Conservation (phyloP, 768 basidiomycete genomes). For the Lactifluus subvellereus region DNA sequence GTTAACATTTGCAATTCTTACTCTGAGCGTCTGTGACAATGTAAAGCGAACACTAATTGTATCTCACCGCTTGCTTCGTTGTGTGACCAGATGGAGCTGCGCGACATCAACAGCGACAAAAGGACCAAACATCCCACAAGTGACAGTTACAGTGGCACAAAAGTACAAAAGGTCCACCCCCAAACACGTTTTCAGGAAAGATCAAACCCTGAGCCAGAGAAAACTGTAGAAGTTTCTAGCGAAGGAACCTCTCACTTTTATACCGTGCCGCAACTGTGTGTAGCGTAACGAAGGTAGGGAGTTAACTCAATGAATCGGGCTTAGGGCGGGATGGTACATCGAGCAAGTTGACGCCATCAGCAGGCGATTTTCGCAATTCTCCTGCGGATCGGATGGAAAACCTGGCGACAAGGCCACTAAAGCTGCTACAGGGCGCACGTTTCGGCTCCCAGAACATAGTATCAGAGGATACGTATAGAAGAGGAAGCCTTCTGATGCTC, state of each 20-base stretch:
- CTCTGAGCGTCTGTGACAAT: too few relatives aligned
- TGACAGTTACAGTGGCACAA: background rate
- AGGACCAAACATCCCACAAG: too few relatives aligned
- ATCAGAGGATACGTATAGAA: slow-evolving; percentile 49
- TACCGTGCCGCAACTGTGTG: slow-evolving; percentile 61
- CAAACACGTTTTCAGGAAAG: slow-evolving; percentile 49
- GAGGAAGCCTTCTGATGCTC: slow-evolving; percentile 85
- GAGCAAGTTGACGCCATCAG: slow-evolving; percentile 82
- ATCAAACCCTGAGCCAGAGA: slow-evolving; percentile 87
- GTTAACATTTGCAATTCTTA: too few relatives aligned
- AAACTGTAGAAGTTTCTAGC: slow-evolving; percentile 76
- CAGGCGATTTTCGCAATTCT: slow-evolving; percentile 56
- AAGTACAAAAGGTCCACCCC: background rate
- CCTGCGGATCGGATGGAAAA: slow-evolving; percentile 89
- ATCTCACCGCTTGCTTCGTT: too few relatives aligned
- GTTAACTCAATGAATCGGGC: background rate
- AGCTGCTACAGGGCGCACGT: slow-evolving; percentile 45
- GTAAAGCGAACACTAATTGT: too few relatives aligned
- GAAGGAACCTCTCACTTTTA: slow-evolving; percentile 54
- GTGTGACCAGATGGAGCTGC: too few relatives aligned
- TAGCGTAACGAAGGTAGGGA: too few relatives aligned
- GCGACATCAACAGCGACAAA: too few relatives aligned
- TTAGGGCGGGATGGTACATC: slow-evolving; percentile 46
- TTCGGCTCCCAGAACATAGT: background rate
- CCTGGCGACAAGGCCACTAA: slow-evolving; percentile 79